phyloP scores from a whole-genome alignment of 129 eudicot genomes.

The Silybum marianum region DNA sequence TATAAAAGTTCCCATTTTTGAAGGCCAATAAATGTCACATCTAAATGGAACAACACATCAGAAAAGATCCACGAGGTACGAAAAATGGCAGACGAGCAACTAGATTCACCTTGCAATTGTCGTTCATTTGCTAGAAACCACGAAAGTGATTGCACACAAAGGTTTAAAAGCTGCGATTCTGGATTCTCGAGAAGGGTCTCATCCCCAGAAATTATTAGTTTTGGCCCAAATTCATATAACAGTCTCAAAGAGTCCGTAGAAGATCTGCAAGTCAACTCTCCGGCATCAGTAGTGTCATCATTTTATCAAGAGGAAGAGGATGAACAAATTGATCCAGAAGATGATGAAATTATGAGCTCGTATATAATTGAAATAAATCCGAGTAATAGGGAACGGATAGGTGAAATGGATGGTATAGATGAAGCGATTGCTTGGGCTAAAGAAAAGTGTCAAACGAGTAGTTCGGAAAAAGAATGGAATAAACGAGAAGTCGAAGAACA shows the following conservation, averaged over 20 bases:
- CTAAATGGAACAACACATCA: slow-evolving; percentile 50
- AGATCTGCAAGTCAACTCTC: slow-evolving; percentile 65
- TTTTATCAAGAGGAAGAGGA: slow-evolving; percentile 36
- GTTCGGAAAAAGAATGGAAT: slow-evolving; percentile 20
- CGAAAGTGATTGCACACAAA: slow-evolving; percentile 33
- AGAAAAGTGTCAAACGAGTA: slow-evolving; percentile 52
- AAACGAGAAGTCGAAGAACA: slow-evolving; percentile 27
- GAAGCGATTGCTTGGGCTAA: slow-evolving; percentile 98
- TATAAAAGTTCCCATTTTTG: slow-evolving; percentile 14
- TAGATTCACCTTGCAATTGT: slow-evolving; percentile 31
- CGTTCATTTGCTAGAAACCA: slow-evolving; percentile 23
- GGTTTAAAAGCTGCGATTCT: slow-evolving; percentile 38
- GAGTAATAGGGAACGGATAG: slow-evolving; percentile 29
- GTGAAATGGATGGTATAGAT: slow-evolving; percentile 57
- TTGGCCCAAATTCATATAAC: slow-evolving; percentile 43
- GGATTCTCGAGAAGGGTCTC: slow-evolving; percentile 47
- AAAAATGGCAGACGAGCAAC: slow-evolving; percentile 25
- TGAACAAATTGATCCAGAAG: slow-evolving; percentile 29
- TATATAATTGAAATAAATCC: slow-evolving; percentile 69
- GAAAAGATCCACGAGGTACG: slow-evolving; percentile 41
- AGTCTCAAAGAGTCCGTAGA: slow-evolving; percentile 45
- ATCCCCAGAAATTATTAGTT: slow-evolving; percentile 62
- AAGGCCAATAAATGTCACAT: slow-evolving; percentile 66
- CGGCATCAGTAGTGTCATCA: slow-evolving; percentile 65
- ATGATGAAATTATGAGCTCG: slow-evolving; percentile 67